Evolutionary conservation across 2,329 filamentous ascomycete species (phyloP).

Genomic region (Pyrenophora seminiperda): DNA sequence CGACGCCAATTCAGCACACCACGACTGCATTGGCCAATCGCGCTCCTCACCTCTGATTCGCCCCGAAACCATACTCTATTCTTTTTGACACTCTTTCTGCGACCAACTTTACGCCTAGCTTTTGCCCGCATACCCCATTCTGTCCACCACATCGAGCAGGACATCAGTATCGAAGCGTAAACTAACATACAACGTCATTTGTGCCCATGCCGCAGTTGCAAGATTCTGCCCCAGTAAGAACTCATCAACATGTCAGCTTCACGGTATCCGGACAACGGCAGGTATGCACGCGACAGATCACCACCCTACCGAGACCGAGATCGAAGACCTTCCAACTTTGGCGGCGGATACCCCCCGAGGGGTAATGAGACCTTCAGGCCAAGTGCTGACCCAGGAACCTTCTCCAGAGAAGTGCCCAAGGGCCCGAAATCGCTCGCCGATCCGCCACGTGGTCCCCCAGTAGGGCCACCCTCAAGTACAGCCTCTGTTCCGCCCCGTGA

Average conservation of each 20-base stretch:
- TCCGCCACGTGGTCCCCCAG: constrained; percentile 51
- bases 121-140: not conserved
- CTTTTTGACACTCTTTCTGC: too few species aligned
- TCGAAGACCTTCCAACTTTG: constrained; percentile 67
- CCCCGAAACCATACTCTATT: too few species aligned
- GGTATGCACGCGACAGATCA: constrained; percentile 51
- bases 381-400: constrained; percentile 35
- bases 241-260: constrained; percentile 41
- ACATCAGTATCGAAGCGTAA: not conserved
- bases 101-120: not conserved
- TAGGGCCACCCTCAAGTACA: constrained; percentile 36
- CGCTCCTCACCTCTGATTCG: not conserved
- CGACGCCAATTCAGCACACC: constrained; percentile 14
- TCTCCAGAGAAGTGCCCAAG: constrained; percentile 69
- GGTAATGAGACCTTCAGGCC: constrained; percentile 45
- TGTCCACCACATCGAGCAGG: not conserved
- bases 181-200: constrained; percentile 2
- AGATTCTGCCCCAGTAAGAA: constrained; percentile 3
- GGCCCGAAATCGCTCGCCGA: constrained; percentile 82
- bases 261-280: constrained; percentile 43
- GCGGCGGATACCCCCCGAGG: constrained; percentile 59
- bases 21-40: constrained; percentile 1
- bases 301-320: constrained; percentile 70
- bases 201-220: constrained; percentile 25
- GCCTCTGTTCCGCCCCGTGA: constrained; percentile 57